These are phyloP conservation scores for Cladobotryum protrusum DNA, from an alignment of 2,329 filamentous ascomycete genomes.

Conservation along the genomic window DNA sequence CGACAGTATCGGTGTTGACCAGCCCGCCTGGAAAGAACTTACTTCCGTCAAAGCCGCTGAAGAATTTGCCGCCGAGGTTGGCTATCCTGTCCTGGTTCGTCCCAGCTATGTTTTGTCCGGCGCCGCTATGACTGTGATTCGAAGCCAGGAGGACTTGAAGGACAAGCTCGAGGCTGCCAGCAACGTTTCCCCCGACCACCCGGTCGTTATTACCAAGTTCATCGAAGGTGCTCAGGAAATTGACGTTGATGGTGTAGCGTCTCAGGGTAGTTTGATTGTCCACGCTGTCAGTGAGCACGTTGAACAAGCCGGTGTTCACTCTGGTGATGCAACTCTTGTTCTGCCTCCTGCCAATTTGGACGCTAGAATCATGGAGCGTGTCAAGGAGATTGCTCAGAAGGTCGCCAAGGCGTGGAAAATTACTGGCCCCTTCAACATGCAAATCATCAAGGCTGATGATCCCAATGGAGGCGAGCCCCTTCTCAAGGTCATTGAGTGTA, in stretches of 20 bases:
- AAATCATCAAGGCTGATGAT: slow-evolving; percentile 89
- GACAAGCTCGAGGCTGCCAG: slow-evolving; percentile 89
- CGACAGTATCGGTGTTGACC: slow-evolving; percentile 93
- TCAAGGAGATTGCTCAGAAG: slow-evolving; percentile 94
- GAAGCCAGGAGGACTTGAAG: slow-evolving; percentile 79
- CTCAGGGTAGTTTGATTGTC: slow-evolving; percentile 76
- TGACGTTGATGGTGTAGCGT: slow-evolving; percentile 89
- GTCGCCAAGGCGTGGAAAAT: slow-evolving; percentile 96
- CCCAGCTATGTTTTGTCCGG: slow-evolving; percentile 95
- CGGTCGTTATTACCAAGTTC: slow-evolving; percentile 97
- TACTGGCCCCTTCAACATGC: slow-evolving; percentile 99
- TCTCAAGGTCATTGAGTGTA: slow-evolving; percentile 97
- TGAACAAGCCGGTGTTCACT: slow-evolving; percentile 96
- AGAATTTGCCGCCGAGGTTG: slow-evolving; percentile 74
- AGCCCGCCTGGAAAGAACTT: slow-evolving; percentile 96
- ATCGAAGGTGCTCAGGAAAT: slow-evolving; percentile 96
- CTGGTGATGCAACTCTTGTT: slow-evolving; percentile 90
- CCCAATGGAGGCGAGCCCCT: slow-evolving; percentile 67
- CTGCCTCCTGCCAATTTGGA: slow-evolving; percentile 81
- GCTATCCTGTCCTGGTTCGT: slow-evolving; percentile 91
- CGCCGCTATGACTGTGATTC: slow-evolving; percentile 97
- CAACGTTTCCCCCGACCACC: slow-evolving; percentile 90
- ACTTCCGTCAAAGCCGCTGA: slow-evolving; percentile 85
- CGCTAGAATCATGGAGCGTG: slow-evolving; percentile 67
- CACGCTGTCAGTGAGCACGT: slow-evolving; percentile 95